Conservation (phyloP, 768 basidiomycete genomes). For the Cantharellus anzutake region DNA sequence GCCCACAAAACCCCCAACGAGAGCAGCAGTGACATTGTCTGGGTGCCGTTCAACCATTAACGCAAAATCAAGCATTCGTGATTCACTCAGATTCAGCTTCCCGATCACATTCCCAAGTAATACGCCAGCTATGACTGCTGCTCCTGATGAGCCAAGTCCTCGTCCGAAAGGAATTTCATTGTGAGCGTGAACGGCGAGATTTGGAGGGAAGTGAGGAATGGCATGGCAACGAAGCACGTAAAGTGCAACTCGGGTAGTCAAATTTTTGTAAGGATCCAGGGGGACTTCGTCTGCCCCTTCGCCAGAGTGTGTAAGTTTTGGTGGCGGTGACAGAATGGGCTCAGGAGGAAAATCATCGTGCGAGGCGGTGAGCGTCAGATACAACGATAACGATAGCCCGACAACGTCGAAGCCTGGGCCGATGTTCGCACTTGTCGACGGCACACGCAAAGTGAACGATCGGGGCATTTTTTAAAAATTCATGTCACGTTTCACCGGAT, state of each 20-base stretch:
- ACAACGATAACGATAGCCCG: constrained; percentile 84
- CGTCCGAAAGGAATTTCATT: constrained; percentile 98
- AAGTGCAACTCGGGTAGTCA: constrained; percentile 90
- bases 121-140: constrained; percentile 96
- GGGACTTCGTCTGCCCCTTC: constrained; percentile 86
- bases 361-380: constrained; percentile 55
- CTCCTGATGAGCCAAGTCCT: constrained; percentile 92
- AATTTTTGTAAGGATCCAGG: constrained; percentile 87
- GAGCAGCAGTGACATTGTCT: constrained; percentile 95
- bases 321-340: constrained; percentile 21
- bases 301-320: constrained; percentile 60
- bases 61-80: constrained; percentile 81
- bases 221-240: constrained; percentile 88
- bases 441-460: constrained; percentile 55
- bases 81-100: constrained; percentile 40
- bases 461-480: neutral
- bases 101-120: constrained; percentile 77
- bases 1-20: constrained; percentile 93
- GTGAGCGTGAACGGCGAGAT: constrained; percentile 53
- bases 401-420: constrained; percentile 98
- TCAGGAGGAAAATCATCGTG: constrained; percentile 15
- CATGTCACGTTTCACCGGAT: neutral
- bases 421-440: constrained; percentile 97
- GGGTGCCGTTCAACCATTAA: constrained; percentile 99
- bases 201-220: constrained; percentile 54